Evolutionary conservation across 805 yeast genomes (phyloP), one percentile per base, ranked within the genome.

Genomic region (Candida corydali): DNA sequence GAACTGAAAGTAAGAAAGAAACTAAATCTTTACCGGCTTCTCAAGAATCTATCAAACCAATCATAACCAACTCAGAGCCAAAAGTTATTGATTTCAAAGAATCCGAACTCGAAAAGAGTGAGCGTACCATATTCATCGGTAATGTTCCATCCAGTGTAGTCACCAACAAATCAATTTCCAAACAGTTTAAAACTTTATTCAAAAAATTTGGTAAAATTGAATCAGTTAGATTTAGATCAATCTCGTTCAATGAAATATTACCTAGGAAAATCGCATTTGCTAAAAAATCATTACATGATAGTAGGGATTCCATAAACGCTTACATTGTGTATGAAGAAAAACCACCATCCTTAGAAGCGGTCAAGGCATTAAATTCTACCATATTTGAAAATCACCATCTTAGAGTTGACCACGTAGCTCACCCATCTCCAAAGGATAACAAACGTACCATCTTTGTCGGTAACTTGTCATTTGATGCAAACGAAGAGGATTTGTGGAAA

Each of bases 211-310:
- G 85, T 9, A 58, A 63, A 16, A 67, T 91, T 34, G 81, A 78
- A 32, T 84, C 96, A 9, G 70, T 88, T 34, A 74, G 99, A 58
- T 93, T 88, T 69, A 76, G 99, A 62, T 88, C 97, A 2, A 82
- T 93, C 46, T 86, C 96, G 2, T 86, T 89, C 45, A 79, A 82
- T 38, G 94, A 88, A 53, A 80, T 84, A 23, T 69, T 88, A 34
- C 98, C 98, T 37, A 76, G 97, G 56, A 91, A 88, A 54, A 88
- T 86, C 25, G 98, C 98, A 0, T 87, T 81, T 55, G 82, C 85
- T 42, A 76, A 80, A 50, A 86, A 86, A 54, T 77, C 81, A 43
- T 69, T 89, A 41, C 91, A 89, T 54, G 73, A 77, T 31, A 72
- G 79, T 19, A 75, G 94, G 58, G 91, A 86, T 37, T 76, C 93